Evolutionary conservation across 495 filamentous ascomycete species (phyloP), one percentile per base, ranked within the genome.

Genomic region (Penicillium waksmanii): DNA sequence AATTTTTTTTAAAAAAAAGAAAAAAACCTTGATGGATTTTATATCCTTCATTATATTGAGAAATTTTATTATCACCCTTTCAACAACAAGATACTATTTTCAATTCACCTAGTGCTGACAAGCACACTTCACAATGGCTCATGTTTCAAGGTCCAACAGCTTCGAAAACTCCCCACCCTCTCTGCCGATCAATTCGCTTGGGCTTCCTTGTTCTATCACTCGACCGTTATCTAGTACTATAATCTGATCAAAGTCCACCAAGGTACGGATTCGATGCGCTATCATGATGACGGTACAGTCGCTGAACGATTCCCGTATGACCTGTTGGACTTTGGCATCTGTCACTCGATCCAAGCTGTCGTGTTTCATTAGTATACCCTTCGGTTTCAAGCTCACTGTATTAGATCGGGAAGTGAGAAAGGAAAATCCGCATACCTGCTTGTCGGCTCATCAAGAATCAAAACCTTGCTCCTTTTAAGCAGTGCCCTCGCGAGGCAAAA

Each of bases 171-270:
- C 27, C 50, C 57, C 57, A 31, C 48, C 8, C 1, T 52, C 51
- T 18, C n/a, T 35, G 23, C 33, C n/a, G 13, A 65, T 19, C 17
- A 66, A 53, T 7, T 47, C 55, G 3, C 48, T 53, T 4, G 66
- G 63, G 31, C 55, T 33, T 3, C 63, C 63, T 11, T 52, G 17
- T 53, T 96, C 91, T 8, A 91, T 80, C 13, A 96, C 82, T 47
- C 72, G 66, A 15, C 92, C 92, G 66, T 87, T 87, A 65, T 93
- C 89, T 27, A 96, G 73, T 10, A 96, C 90, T 12, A 93, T 80
- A 12, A 96, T 91, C 75, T 90, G 93, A 73, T 96, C 91, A 65
- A 95, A 95, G 66, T 96, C 92, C 33, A 89, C 85, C 57, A 96
- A 89, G 0, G 90, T 95, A 58, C 92, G 87, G 51, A 96, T 77